Evolutionary conservation across 2,329 filamentous ascomycete species (phyloP).

Genomic region (Aureobasidium sp.): DNA sequence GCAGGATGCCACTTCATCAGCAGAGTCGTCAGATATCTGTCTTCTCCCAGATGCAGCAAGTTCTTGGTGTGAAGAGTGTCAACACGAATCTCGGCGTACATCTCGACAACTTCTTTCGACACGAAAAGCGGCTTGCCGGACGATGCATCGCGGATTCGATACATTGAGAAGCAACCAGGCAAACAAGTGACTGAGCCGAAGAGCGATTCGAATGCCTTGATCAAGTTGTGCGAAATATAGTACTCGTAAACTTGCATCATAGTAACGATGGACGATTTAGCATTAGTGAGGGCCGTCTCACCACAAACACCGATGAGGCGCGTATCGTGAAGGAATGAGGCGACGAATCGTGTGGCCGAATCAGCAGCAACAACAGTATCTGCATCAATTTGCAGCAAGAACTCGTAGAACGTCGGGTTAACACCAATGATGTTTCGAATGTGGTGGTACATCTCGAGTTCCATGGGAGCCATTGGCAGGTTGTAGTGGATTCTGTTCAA

Average conservation of each 20-base stretch:
- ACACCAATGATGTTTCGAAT: constrained; percentile 98
- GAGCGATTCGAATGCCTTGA: constrained; percentile 93
- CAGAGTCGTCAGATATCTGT: constrained; percentile 92
- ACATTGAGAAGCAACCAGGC: constrained; percentile 99
- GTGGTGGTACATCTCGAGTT: constrained; percentile 97
- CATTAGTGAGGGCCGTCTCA: constrained; percentile 88
- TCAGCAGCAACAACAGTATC: constrained; percentile 90
- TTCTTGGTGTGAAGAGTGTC: constrained; percentile 99
- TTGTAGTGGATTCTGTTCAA: constrained; percentile 99
- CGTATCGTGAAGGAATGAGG: constrained; percentile 84
- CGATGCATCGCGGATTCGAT: constrained; percentile 88
- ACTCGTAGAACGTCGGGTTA: constrained; percentile 97
- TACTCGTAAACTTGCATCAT: constrained; percentile 99
- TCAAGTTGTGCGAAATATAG: constrained; percentile 95
- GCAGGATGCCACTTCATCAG: constrained; percentile 85
- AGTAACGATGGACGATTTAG: constrained; percentile 86
- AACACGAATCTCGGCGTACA: constrained; percentile 87
- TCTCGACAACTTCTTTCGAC: constrained; percentile 80
- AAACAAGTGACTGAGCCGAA: constrained; percentile 97
- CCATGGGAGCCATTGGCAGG: constrained; percentile 86
- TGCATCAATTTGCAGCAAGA: constrained; percentile 90
- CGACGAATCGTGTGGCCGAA: constrained; percentile 84
- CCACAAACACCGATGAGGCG: constrained; percentile 90
- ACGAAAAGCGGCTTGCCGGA: constrained; percentile 95
- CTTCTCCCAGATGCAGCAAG: constrained; percentile 88